Conservation (phyloP, 495 filamentous ascomycete genomes). For the Penicillium cosmopolitanum region DNA sequence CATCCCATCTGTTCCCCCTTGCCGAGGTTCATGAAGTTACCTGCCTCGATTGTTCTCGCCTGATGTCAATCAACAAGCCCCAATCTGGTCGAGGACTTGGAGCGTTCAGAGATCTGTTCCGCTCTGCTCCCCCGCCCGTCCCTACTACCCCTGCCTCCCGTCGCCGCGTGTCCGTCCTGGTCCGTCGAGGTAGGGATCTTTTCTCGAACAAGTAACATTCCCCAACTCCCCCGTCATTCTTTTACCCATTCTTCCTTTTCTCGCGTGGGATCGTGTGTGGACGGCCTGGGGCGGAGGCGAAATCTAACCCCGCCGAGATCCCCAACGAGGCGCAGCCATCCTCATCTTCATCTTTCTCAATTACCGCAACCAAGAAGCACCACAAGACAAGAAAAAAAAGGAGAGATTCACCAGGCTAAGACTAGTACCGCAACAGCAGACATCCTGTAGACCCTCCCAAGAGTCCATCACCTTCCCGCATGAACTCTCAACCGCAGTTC, state of each 20-base stretch:
- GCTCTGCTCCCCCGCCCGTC: constrained; percentile 35
- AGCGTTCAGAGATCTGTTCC: constrained; percentile 42
- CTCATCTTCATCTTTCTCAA: constrained; percentile 5
- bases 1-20: constrained; percentile 10
- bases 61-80: constrained; percentile 47
- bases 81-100: constrained; percentile 43
- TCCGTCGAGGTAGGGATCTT: constrained; percentile 46
- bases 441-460: constrained; percentile 20
- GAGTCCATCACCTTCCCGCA: constrained; percentile 28
- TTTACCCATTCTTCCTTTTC: not conserved
- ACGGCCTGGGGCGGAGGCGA: constrained; percentile 11
- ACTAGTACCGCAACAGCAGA: constrained; percentile 16
- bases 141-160: constrained; percentile 36
- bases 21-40: not conserved
- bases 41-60: constrained; percentile 33
- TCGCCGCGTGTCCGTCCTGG: constrained; percentile 38
- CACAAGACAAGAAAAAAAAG: constrained; percentile 3
- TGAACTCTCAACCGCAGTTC: constrained; percentile 43
- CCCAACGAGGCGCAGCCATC: constrained; percentile 15
- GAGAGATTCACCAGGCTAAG: constrained; percentile 10
- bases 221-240: constrained; percentile 13
- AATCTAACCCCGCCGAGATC: constrained; percentile 20
- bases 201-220: constrained; percentile 46
- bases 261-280: constrained; percentile 5
- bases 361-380: not conserved